Base-by-base conservation (phyloP, 257 asterid species). In the Buddleja alternifolia region DNA sequence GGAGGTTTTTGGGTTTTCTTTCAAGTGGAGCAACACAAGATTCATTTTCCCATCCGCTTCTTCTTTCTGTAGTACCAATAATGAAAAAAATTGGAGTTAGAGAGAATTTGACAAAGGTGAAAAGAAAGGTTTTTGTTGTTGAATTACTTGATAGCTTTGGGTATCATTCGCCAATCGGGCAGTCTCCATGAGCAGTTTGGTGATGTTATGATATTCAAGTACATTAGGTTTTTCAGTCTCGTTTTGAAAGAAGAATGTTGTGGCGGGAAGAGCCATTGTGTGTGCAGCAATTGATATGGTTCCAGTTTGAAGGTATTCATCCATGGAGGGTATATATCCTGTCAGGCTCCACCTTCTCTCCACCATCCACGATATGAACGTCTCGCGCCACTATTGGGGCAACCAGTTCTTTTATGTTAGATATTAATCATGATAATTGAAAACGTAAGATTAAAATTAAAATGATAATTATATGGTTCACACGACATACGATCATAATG, bases 51-150 rank as follows among this genome's bases (percentile, higher is more conserved):
- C 95, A 12, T 75, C 87, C 9, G 2, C 77, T 23, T 66, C 41
- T 67, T 88, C 95, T 75, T 75, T 88, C 87, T 88, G 87, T 15
- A 58, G 11, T n/a, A n/a, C n/a, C n/a, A n/a, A n/a, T n/a, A n/a
- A 42, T 61, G n/a, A 29, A 29, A 29, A 29, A 29, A 29, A 2
- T 5, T 5, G 3, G 34, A 29, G 34, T 29, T 29, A 5, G 5
- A 29, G 5, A 29, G 34, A 29, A 29, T 29, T 29, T n/a, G n/a
- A n/a, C 34, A 29, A 29, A 29, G 34, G n/a, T n/a, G n/a, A n/a
- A n/a, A 29, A 29, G 2, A 5, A 29, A 5, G 5, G 2, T 29
- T 29, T 29, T 29, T 5, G 34, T 1, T 29, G 34, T 29, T 5
- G 34, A 29, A 51, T 80, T 80, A 86, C 92, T 66, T 86, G 78